Conservation (phyloP, 768 basidiomycete species). For the Termitomyces sp. region DNA sequence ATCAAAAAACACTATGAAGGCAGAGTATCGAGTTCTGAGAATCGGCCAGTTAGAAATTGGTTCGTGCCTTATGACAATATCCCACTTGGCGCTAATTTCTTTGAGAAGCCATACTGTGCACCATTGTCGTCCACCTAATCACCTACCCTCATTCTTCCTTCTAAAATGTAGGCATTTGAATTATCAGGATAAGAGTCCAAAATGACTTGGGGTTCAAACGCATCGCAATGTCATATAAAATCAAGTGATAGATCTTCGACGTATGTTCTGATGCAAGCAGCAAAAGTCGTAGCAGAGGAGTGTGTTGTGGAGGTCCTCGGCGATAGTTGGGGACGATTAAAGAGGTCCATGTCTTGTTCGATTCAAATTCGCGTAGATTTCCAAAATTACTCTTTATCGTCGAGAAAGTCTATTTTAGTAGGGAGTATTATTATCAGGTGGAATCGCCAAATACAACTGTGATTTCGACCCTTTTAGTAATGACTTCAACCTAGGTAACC, state of each 20-base stretch:
- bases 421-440: slow-evolving; percentile 4
- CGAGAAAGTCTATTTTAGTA: neutral
- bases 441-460: slow-evolving; percentile 6
- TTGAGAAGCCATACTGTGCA: slow-evolving; percentile 85
- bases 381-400: too few relatives aligned
- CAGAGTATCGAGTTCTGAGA: slow-evolving; percentile 1
- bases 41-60: neutral
- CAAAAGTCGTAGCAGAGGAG: slow-evolving; percentile 67
- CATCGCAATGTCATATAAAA: slow-evolving; percentile 83
- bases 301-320: slow-evolving; percentile 80
- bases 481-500: neutral
- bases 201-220: slow-evolving; percentile 74
- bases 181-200: slow-evolving; percentile 37
- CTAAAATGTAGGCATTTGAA: slow-evolving; percentile 52
- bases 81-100: slow-evolving; percentile 76
- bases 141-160: slow-evolving; percentile 88
- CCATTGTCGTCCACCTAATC: slow-evolving; percentile 99
- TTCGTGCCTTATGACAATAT: slow-evolving; percentile 73
- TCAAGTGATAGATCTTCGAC: slow-evolving; percentile 52
- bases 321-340: slow-evolving; percentile 75
- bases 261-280: slow-evolving; percentile 59
- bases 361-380: neutral
- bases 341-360: slow-evolving; percentile 53
- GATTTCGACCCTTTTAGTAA: slow-evolving; percentile 4
- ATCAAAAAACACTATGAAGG: slow-evolving; percentile 61